phyloP scores from a whole-genome alignment of 768 basidiomycete genomes.

The Boletus reticulatus region DNA sequence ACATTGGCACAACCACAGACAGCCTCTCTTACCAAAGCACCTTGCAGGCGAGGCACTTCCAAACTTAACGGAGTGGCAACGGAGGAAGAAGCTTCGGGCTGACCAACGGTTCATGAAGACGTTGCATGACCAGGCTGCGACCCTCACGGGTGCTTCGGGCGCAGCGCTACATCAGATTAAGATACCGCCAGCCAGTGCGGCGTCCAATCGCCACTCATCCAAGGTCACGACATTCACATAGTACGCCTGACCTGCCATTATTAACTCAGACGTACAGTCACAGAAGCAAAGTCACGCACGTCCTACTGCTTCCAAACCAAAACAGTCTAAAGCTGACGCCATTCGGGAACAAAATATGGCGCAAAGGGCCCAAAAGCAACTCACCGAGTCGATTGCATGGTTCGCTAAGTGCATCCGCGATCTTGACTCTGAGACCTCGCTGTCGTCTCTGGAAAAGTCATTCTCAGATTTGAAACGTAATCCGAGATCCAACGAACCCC shows the following conservation, averaged over 20 bases:
- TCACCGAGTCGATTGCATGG: slow-evolving; percentile 46
- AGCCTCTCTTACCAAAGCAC: slow-evolving; percentile 50
- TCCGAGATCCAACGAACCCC: slow-evolving; percentile 40
- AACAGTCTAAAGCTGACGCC: slow-evolving; percentile 36
- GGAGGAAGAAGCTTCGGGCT: slow-evolving; percentile 35
- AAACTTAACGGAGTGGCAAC: slow-evolving; percentile 34
- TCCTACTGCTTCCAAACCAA: slow-evolving; percentile 25
- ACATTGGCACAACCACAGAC: slow-evolving; percentile 59
- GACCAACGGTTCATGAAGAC: slow-evolving; percentile 60
- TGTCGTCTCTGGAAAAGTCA: slow-evolving; percentile 28
- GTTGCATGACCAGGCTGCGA: slow-evolving; percentile 58
- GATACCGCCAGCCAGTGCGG: slow-evolving; percentile 43
- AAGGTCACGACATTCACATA: slow-evolving; percentile 11
- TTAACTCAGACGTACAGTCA: slow-evolving; percentile 1
- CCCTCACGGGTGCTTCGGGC: slow-evolving; percentile 63
- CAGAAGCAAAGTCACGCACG: slow-evolving; percentile 18
- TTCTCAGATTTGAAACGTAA: slow-evolving; percentile 45
- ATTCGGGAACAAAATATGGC: slow-evolving; percentile 45
- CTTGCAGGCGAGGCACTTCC: slow-evolving; percentile 45
- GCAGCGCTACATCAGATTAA: slow-evolving; percentile 48
- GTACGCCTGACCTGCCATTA: background rate
- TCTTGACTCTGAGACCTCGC: slow-evolving; percentile 21
- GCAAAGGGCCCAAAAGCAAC: slow-evolving; percentile 42
- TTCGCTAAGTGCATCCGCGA: slow-evolving; percentile 47
- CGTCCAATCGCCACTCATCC: background rate